These are phyloP conservation scores for Fusarium sulawesiense DNA, from an alignment of 2,329 filamentous ascomycete genomes.

Conservation along the genomic window DNA sequence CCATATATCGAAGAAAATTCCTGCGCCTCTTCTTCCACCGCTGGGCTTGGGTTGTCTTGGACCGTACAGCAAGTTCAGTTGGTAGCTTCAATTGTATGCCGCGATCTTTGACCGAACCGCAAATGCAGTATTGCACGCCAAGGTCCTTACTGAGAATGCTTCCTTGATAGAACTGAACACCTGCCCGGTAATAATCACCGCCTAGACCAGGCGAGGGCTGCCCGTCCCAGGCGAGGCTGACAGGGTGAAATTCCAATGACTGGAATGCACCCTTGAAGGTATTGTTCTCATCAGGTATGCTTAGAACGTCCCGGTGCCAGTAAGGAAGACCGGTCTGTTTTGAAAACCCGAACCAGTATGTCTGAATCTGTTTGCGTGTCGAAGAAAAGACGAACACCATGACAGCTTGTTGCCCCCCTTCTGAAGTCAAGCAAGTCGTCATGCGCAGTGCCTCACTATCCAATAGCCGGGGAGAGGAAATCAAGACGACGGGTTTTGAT, in stretches of 20 bases:
- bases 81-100: slow-evolving; percentile 46
- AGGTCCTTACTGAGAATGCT: slow-evolving; percentile 57
- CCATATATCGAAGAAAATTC: slow-evolving; percentile 46
- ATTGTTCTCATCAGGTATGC: slow-evolving; percentile 36
- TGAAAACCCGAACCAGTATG: slow-evolving; percentile 51
- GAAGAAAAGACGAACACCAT: slow-evolving; percentile 53
- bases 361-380: slow-evolving; percentile 47
- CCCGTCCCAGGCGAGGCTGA: slow-evolving; percentile 33
- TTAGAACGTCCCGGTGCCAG: slow-evolving; percentile 53
- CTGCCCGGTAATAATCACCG: slow-evolving; percentile 48
- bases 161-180: slow-evolving; percentile 60
- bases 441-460: slow-evolving; percentile 46
- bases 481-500: slow-evolving; percentile 42
- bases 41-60: slow-evolving; percentile 40
- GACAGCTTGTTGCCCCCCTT: slow-evolving; percentile 32
- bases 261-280: slow-evolving; percentile 32
- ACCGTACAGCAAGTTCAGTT: slow-evolving; percentile 43
- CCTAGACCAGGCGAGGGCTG: slow-evolving; percentile 40
- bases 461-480: slow-evolving; percentile 48
- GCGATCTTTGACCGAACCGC: slow-evolving; percentile 43
- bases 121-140: slow-evolving; percentile 56
- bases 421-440: slow-evolving; percentile 44
- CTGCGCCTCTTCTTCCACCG: slow-evolving; percentile 48
- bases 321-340: slow-evolving; percentile 47
- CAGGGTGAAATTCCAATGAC: slow-evolving; percentile 47